These are phyloP conservation scores for Lentinus tigrinus DNA, from an alignment of 768 basidiomycete genomes.

Conservation along the genomic window DNA sequence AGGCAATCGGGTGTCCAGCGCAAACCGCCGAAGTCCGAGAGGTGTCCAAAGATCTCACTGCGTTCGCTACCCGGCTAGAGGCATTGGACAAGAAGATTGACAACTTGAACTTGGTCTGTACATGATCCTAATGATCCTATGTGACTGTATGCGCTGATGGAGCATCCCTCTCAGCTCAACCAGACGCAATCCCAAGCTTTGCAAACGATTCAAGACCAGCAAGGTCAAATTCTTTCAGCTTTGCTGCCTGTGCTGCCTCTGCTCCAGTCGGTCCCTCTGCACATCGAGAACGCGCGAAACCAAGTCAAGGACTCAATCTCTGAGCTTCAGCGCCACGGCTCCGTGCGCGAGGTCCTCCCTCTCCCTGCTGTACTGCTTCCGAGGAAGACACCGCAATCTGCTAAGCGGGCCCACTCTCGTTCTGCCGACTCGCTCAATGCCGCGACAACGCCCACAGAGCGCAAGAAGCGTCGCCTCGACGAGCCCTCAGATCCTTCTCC, in stretches of 20 bases:
- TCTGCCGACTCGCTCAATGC: neutral
- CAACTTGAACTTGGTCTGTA: conserved; percentile 21
- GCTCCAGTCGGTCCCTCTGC: conserved; percentile 56
- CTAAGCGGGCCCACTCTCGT: neutral
- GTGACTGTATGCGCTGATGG: neutral
- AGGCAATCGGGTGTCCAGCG: conserved; percentile 54
- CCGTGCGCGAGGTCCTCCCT: neutral
- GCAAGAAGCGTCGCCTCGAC: conserved; percentile 12
- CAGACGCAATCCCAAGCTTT: conserved; percentile 49
- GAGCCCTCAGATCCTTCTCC: too few relatives aligned
- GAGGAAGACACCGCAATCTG: neutral
- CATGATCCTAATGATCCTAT: neutral
- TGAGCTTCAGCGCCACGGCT: neutral
- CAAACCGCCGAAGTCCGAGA: conserved; percentile 36
- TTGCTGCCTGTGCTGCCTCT: conserved; percentile 61
- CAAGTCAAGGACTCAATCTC: conserved; percentile 24
- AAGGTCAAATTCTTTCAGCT: conserved; percentile 51
- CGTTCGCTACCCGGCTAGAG: conserved; percentile 17
- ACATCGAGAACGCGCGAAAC: conserved; percentile 41
- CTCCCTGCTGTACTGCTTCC: neutral
- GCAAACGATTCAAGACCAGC: conserved; percentile 63
- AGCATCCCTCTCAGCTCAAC: conserved; percentile 16
- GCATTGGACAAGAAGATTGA: conserved; percentile 27
- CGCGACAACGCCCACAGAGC: neutral
- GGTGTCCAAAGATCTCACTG: conserved; percentile 15